Evolutionary conservation across 306 rosid genomes (phyloP).

Genomic region (Quercus bicolor): DNA sequence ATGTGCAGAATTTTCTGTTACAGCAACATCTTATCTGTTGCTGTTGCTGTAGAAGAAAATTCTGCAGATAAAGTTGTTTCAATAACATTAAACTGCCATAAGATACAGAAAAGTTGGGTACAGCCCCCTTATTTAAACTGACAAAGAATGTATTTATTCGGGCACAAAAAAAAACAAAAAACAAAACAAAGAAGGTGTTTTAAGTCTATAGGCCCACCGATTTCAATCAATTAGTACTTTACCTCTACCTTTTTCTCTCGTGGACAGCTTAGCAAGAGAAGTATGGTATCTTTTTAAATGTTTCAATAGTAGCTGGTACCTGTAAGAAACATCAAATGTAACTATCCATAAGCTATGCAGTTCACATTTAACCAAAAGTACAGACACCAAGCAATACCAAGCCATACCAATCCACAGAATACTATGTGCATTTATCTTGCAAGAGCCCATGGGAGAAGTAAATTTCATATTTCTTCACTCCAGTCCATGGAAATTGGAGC

Average conservation of each 20-base stretch:
- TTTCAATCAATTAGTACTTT: neutral
- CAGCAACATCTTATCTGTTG: too few relatives aligned
- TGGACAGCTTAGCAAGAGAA: neutral
- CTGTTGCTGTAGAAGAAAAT: too few relatives aligned
- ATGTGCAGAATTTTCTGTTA: too few relatives aligned
- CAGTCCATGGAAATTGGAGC: constrained; percentile 27
- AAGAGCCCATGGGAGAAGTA: constrained; percentile 4
- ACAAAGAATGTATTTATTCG: neutral
- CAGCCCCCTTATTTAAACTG: neutral
- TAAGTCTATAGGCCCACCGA: neutral
- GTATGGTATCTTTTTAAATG: neutral
- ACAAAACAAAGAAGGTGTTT: neutral
- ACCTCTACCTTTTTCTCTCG: neutral
- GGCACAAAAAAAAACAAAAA: too few relatives aligned
- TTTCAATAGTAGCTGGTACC: neutral
- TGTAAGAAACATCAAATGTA: neutral
- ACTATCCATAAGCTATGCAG: neutral
- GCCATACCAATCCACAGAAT: neutral
- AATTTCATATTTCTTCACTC: constrained; percentile 50
- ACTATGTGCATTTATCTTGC: neutral
- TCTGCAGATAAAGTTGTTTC: too few relatives aligned
- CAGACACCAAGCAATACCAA: neutral
- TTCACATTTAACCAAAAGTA: neutral
- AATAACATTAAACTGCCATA: neutral
- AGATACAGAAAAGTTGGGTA: neutral